Conservation (phyloP, 2,329 filamentous ascomycete species). For the Fusarium begoniae region DNA sequence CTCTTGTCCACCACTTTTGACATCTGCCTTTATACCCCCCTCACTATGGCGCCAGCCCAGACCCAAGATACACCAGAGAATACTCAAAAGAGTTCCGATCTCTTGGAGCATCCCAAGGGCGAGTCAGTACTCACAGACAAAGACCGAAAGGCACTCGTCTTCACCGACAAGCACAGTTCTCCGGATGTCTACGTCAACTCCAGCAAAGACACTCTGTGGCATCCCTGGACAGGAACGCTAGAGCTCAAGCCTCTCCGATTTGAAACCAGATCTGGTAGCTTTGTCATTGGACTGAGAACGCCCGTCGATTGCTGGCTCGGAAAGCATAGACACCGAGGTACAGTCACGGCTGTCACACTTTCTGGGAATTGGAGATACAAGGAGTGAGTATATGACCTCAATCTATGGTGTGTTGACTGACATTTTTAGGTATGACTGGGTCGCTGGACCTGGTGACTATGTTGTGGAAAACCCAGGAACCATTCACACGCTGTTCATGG, state of each 20-base stretch:
- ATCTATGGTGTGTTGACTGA: rapidly evolving
- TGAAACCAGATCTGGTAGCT: not conserved
- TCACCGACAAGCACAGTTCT: slow-evolving; percentile 4
- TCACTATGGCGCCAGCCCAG: not conserved
- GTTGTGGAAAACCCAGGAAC: not conserved
- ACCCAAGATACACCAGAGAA: not conserved
- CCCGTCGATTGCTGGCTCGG: not conserved
- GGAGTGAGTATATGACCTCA: not conserved
- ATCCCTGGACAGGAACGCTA: not conserved
- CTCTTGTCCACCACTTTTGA: rapidly evolving
- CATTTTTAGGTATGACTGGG: not conserved
- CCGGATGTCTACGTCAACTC: not conserved
- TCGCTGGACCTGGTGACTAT: not conserved
- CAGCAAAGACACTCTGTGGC: not conserved
- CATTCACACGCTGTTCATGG: not conserved
- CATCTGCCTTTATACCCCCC: rapidly evolving
- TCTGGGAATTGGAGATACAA: slow-evolving; percentile 5
- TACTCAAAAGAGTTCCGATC: not conserved
- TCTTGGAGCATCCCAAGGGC: not conserved
- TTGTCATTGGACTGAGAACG: not conserved
- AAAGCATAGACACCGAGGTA: not conserved
- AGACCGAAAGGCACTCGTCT: not conserved
- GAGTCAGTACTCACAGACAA: not conserved
- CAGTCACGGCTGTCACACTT: not conserved
- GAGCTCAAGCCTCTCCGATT: not conserved